A percentile compares a stretch with the other conserved stretches of the same genome.
Evolutionary conservation across 495 filamentous ascomycete genomes (phyloP).

Genomic region (Penicillium daleae): DNA sequence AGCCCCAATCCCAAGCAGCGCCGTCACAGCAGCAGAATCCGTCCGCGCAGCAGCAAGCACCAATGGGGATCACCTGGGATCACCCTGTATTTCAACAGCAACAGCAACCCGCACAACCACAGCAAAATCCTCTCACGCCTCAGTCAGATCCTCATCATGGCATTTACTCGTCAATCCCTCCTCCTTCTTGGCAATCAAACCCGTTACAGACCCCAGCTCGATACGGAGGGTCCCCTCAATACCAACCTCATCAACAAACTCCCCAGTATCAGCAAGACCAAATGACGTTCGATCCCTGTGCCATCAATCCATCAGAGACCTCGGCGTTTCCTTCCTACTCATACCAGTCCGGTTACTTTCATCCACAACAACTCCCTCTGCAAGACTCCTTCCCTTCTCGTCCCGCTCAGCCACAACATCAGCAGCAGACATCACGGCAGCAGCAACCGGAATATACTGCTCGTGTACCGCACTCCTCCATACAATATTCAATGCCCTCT

Average conservation of each 20-base stretch:
- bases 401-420: conserved; percentile 26
- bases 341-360: conserved; percentile 39
- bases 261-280: conserved; percentile 43
- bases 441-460: conserved; percentile 25
- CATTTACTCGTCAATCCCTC: conserved; percentile 40
- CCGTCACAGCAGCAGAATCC: conserved; percentile 38
- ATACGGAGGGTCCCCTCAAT: conserved; percentile 35
- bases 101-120: conserved; percentile 25
- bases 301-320: conserved; percentile 36
- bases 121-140: conserved; percentile 33
- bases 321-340: conserved; percentile 40
- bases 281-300: conserved; percentile 40
- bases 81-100: conserved; percentile 39
- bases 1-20: conserved; percentile 29
- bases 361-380: conserved; percentile 35
- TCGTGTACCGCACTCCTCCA: conserved; percentile 23
- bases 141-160: conserved; percentile 35
- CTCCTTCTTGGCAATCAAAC: conserved; percentile 44
- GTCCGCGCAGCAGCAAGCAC: conserved; percentile 22
- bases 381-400: conserved; percentile 36
- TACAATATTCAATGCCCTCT: conserved; percentile 34
- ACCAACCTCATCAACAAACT: conserved; percentile 31
- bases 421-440: conserved; percentile 28
- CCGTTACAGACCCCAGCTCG: conserved; percentile 37
- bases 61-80: conserved; percentile 43